Evolutionary conservation across 768 basidiomycete species (phyloP).

Genomic region (Hypholoma sublateritium): DNA sequence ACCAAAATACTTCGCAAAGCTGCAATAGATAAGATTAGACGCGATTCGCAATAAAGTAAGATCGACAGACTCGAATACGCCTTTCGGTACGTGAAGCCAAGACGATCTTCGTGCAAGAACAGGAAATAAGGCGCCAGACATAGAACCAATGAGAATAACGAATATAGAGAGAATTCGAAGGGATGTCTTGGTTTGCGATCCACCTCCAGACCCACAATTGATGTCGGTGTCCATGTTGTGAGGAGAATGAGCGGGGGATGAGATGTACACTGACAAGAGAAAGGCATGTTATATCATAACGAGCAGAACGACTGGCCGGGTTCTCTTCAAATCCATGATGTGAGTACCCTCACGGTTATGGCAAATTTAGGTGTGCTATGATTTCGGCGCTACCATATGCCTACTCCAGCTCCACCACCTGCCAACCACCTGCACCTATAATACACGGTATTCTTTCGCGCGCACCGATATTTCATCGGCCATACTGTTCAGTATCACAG

Average conservation of each 20-base stretch:
- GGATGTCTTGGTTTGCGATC: constrained; percentile 43
- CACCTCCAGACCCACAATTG: constrained; percentile 53
- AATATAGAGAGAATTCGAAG: constrained; percentile 76
- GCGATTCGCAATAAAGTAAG: background rate
- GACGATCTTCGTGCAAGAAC: constrained; percentile 54
- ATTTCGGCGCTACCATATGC: no score
- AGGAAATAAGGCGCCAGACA: constrained; percentile 68
- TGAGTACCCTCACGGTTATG: constrained; percentile 31
- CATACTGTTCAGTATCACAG: constrained; percentile 30
- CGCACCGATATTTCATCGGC: constrained; percentile 36
- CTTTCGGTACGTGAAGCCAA: constrained; percentile 55
- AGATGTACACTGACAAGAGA: constrained; percentile 9
- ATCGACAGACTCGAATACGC: constrained; percentile 64
- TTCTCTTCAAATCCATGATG: constrained; percentile 22
- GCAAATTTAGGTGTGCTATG: background rate
- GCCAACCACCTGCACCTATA: background rate
- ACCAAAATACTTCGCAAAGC: constrained; percentile 89
- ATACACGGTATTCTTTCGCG: constrained; percentile 4
- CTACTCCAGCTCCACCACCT: no score
- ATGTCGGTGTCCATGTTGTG: constrained; percentile 16
- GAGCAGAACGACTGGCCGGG: constrained; percentile 30
- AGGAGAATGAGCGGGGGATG: constrained; percentile 6
- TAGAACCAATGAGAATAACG: constrained; percentile 64
- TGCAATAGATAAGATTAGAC: constrained; percentile 24
- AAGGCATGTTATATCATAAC: constrained; percentile 15